Percentiles rank a stretch among this genome's conserved stretches.
Conservation (phyloP, 192 early-diverging fungal species). For the Neocallimastix lanati region DNA sequence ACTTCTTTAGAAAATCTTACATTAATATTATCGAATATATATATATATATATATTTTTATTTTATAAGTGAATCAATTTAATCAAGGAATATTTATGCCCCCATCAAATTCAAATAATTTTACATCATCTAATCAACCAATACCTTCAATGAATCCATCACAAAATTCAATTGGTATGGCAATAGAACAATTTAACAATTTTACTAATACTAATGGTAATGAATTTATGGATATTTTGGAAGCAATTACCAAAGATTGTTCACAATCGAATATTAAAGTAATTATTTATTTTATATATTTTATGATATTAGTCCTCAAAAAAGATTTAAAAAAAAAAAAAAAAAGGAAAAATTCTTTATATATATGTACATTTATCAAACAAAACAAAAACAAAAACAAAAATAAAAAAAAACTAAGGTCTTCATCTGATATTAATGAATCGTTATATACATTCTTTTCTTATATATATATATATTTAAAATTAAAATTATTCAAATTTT, state of each 20-base stretch:
- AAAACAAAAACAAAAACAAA: too few species aligned
- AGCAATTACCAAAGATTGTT: not conserved
- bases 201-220: not conserved
- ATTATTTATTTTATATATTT: too few species aligned
- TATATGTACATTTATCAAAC: too few species aligned
- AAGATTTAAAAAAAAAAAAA: too few species aligned
- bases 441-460: too few species aligned
- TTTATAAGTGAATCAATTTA: not conserved
- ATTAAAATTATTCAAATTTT: not conserved
- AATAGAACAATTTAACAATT: not conserved
- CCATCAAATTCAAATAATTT: not conserved
- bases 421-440: too few species aligned
- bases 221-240: not conserved
- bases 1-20: too few species aligned
- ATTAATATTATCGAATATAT: not conserved
- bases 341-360: too few species aligned
- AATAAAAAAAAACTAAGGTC: too few species aligned
- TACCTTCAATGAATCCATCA: not conserved
- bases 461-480: too few species aligned
- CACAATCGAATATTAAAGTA: not conserved
- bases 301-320: too few species aligned
- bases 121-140: not conserved
- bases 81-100: not conserved
- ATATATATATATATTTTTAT: not conserved
- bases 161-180: not conserved